These are phyloP conservation scores for Coniella lustricola DNA, from an alignment of 2,329 filamentous ascomycete species.

Conservation along the genomic window DNA sequence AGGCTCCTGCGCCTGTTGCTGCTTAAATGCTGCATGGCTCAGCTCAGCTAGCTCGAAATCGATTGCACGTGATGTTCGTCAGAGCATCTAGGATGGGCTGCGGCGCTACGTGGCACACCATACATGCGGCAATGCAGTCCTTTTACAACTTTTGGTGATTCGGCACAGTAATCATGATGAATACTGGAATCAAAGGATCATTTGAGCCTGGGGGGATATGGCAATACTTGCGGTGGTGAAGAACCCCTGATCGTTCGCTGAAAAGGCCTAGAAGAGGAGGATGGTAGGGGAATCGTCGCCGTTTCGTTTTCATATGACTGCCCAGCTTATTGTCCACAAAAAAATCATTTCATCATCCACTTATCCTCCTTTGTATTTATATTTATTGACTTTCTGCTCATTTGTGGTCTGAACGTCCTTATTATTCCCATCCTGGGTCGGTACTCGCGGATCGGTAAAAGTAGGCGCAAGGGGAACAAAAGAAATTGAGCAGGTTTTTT, in stretches of 20 bases:
- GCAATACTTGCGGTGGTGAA: neutral
- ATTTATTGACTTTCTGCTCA: constrained; percentile 27
- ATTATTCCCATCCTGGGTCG: constrained; percentile 25
- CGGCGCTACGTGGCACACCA: constrained; percentile 5
- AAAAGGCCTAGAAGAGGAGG: constrained; percentile 20
- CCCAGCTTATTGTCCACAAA: constrained; percentile 23
- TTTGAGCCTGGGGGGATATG: constrained; percentile 17
- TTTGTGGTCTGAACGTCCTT: constrained; percentile 25
- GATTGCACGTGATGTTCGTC: constrained; percentile 3
- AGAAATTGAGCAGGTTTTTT: constrained; percentile 8
- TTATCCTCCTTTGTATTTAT: constrained; percentile 28
- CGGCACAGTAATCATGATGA: constrained; percentile 18
- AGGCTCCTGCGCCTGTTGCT: constrained; percentile 24
- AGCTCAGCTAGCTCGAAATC: neutral
- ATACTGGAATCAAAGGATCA: constrained; percentile 17
- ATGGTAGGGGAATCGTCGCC: constrained; percentile 25
- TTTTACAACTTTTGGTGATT: constrained; percentile 11
- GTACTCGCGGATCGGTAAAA: constrained; percentile 17
- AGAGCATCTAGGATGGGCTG: constrained; percentile 5
- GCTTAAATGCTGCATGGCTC: constrained; percentile 22
- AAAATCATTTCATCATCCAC: constrained; percentile 12
- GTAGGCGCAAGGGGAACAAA: constrained; percentile 9
- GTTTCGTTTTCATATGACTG: constrained; percentile 26
- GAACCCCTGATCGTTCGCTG: constrained; percentile 17
- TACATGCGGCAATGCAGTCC: constrained; percentile 16